A percentile compares a stretch with the other conserved stretches of the same genome.
These are phyloP conservation scores for Endotrypanum monterogeii DNA, from an alignment of 208 protist species.

Conservation along the genomic window DNA sequence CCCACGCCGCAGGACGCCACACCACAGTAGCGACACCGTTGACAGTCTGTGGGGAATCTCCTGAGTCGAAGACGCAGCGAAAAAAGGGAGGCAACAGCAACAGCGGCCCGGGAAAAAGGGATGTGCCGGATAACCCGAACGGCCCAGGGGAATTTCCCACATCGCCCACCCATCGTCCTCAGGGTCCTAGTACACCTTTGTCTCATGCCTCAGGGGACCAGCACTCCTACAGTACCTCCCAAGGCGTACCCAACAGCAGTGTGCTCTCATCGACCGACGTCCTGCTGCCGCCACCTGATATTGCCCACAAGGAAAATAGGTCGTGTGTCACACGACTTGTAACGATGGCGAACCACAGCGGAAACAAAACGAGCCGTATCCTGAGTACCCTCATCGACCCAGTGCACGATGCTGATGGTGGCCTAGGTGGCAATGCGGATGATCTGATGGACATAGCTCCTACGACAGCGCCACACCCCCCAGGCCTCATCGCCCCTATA, in stretches of 20 bases:
- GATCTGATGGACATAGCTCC: conserved; percentile 13
- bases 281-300: no score
- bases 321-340: background rate
- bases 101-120: conserved; percentile 4
- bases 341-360: background rate
- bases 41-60: background rate
- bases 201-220: background rate
- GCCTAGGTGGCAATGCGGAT: conserved; percentile 15
- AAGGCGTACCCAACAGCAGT: background rate
- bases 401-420: conserved; percentile 2
- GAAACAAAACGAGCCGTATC: background rate
- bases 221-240: background rate
- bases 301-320: background rate
- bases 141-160: background rate
- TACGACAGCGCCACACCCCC: conserved; percentile 21
- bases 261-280: background rate
- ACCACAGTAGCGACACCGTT: background rate
- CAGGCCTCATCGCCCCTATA: background rate
- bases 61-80: no score
- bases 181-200: background rate
- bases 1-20: background rate
- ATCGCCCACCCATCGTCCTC: background rate
- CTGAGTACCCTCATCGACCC: background rate
- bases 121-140: background rate
- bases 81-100: background rate